Evolutionary conservation across 306 rosid species (phyloP), one percentile per base, ranked within the genome.

Genomic region (Castanea mollissima): DNA sequence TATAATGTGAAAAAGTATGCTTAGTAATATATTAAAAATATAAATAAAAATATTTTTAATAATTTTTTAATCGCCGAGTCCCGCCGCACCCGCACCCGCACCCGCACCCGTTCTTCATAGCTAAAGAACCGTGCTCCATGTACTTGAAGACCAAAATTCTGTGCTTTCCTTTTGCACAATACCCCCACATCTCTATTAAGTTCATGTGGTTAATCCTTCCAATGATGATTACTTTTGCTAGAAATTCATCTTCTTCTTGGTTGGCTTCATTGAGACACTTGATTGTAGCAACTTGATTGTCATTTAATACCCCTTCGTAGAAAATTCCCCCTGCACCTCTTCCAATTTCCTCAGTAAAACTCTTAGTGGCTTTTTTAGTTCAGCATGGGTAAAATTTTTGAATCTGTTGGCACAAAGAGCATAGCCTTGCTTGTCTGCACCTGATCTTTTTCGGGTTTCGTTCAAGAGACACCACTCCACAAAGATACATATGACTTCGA

Each of bases 261-360:
- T 63, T 71, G n/a, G 87, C 89, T 16, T 69, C 80, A 11, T 73
- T 38, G 0, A 89, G 85, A 32, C 74, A 23, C 79, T 23, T 84
- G 31, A 82, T 71, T 23, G 92, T 88, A 0, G 88, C 93, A 8
- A 88, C 81, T 46, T 91, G 81, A 7, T 75, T n/a, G 63, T 88
- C 91, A 3, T 74, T 10, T 6, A 89, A 52, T 14, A 31, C 32
- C 2, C 86, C 96, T 82, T 76, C 88, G 84, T 87, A 91, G 1
- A 91, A 87, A 35, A 79, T 60, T n/a, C 96, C 96, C 49, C 84
- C 86, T 0, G 85, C 81, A 6, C 91, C 97, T 77, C 90, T 80
- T 10, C 97, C 97, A 51, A 85, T 76, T 79, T 92, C 94, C 21
- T 87, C 76, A 0, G 19, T 81, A 76, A 90, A 92, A 27, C 77